These are phyloP conservation scores for Cryptomeria japonica DNA, from an alignment of 75 land plant genomes.

Conservation along the genomic window DNA sequence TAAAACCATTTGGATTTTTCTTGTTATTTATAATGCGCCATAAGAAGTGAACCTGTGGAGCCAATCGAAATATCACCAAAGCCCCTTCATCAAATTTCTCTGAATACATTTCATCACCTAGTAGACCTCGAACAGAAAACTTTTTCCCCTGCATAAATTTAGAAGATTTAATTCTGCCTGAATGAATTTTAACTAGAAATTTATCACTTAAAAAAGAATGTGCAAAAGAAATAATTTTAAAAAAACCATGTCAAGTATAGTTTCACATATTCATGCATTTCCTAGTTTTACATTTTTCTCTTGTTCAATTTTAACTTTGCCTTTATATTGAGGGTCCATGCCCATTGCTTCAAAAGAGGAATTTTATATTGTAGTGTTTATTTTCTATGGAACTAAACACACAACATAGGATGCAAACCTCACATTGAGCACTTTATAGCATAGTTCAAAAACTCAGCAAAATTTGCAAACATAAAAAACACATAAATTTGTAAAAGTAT, in stretches of 20 bases:
- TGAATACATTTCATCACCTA: conserved; percentile 48
- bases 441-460: neutral
- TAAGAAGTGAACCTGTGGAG: conserved; percentile 73
- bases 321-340: neutral
- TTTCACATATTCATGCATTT: neutral
- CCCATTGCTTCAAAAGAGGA: neutral
- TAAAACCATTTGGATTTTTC: neutral
- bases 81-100: conserved; percentile 58
- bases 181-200: neutral
- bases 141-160: conserved; percentile 64
- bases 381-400: neutral
- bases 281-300: neutral
- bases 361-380: neutral
- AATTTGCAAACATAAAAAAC: no score
- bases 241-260: neutral
- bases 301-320: neutral
- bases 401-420: neutral
- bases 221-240: neutral
- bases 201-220: neutral
- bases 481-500: no score
- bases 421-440: neutral
- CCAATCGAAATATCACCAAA: conserved; percentile 88
- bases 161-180: neutral
- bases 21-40: neutral
- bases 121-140: conserved; percentile 82